Evolutionary conservation across 108 stramenopile species (phyloP).

Genomic region (Cyclotella choctawhatcheeana): DNA sequence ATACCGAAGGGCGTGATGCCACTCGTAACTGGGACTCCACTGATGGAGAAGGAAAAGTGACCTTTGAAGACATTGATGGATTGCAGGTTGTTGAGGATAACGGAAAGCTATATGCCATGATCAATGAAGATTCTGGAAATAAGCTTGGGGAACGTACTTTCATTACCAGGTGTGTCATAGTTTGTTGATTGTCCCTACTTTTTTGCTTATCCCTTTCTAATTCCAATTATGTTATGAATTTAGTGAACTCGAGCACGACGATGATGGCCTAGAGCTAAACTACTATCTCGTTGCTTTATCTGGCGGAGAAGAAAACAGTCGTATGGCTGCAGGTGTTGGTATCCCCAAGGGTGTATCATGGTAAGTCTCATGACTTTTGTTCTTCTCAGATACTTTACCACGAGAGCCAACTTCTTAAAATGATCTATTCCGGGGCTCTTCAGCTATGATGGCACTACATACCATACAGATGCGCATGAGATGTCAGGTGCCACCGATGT

Average conservation of each 20-base stretch:
- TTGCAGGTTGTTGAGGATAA: slow-evolving; percentile 55
- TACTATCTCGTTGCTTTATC: slow-evolving; percentile 70
- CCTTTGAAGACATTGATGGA: slow-evolving; percentile 73
- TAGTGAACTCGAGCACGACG: slow-evolving; percentile 50
- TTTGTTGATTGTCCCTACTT: too few relatives aligned
- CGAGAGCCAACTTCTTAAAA: too few relatives aligned
- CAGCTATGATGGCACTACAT: slow-evolving; percentile 25
- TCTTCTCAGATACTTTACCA: too few relatives aligned
- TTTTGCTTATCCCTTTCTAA: not conserved
- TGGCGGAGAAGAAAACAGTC: slow-evolving; percentile 59
- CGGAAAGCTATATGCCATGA: slow-evolving; percentile 57
- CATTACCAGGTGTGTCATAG: slow-evolving; percentile 32
- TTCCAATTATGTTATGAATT: not conserved
- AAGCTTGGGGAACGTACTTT: slow-evolving; percentile 62
- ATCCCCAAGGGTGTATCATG: slow-evolving; percentile 55
- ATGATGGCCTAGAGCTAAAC: slow-evolving; percentile 56
- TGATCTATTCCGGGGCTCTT: too few relatives aligned
- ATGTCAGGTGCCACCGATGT: slow-evolving; percentile 67
- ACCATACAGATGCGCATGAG: slow-evolving; percentile 44
- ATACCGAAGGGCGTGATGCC: slow-evolving; percentile 43
- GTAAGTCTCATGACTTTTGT: too few relatives aligned
- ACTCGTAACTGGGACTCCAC: slow-evolving; percentile 48
- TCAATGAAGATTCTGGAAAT: slow-evolving; percentile 70
- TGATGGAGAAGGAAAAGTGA: slow-evolving; percentile 32
- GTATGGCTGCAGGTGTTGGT: slow-evolving; percentile 58